Evolutionary conservation across 2,329 filamentous ascomycete genomes (phyloP).

Genomic region (Chaetomium sp.): DNA sequence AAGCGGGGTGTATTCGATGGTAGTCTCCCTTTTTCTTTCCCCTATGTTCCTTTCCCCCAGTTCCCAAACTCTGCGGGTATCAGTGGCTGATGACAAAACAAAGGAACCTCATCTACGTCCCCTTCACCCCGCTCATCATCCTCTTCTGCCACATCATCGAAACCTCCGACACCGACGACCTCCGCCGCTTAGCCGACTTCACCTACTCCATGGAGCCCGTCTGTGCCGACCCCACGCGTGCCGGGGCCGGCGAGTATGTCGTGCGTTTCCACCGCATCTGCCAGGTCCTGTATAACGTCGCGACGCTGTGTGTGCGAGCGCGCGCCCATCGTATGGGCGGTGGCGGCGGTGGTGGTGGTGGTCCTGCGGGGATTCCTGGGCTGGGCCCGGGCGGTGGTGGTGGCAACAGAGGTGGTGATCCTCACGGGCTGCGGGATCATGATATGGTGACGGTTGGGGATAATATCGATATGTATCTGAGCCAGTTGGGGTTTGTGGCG

Average conservation of each 20-base stretch:
- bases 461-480: conserved; percentile 60
- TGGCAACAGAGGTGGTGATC: background rate
- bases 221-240: conserved; percentile 37
- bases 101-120: conserved; percentile 50
- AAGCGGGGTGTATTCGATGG: conserved; percentile 47
- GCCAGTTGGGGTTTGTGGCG: conserved; percentile 55
- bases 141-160: conserved; percentile 54
- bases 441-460: conserved; percentile 45
- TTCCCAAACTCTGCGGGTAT: background rate
- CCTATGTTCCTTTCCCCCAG: background rate
- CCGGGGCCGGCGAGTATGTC: conserved; percentile 38
- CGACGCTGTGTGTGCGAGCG: conserved; percentile 55
- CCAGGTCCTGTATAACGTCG: conserved; percentile 55
- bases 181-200: conserved; percentile 50
- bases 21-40: conserved; percentile 24
- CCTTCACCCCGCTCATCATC: conserved; percentile 54
- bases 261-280: conserved; percentile 57
- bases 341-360: no score
- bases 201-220: conserved; percentile 47
- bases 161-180: conserved; percentile 45
- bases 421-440: conserved; percentile 37
- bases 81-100: no score
- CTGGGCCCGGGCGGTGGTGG: no score
- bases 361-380: no score
- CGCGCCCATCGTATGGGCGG: conserved; percentile 36